Evolutionary conservation across 805 yeast species (phyloP).

Genomic region (Starmerella bacillaris): DNA sequence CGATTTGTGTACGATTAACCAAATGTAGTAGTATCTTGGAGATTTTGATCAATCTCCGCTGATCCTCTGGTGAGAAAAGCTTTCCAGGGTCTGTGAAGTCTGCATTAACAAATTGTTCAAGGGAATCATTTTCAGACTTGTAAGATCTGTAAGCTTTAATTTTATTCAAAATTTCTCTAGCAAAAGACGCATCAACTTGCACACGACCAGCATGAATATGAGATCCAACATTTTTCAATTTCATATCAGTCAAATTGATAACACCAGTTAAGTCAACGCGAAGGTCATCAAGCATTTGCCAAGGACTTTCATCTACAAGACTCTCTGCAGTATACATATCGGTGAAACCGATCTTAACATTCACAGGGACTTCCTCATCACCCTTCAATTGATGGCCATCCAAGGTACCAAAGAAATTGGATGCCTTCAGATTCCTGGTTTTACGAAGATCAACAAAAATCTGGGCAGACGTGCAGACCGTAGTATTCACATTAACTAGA

Average conservation of each 20-base stretch:
- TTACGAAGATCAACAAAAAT: slow-evolving; percentile 21
- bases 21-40: slow-evolving; percentile 18
- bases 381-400: slow-evolving; percentile 18
- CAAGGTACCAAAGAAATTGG: slow-evolving; percentile 23
- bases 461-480: slow-evolving; percentile 19
- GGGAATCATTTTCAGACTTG: background rate
- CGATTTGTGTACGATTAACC: slow-evolving; percentile 24
- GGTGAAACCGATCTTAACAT: slow-evolving; percentile 15
- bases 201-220: slow-evolving; percentile 19
- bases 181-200: slow-evolving; percentile 14
- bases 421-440: slow-evolving; percentile 11
- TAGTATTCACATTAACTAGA: slow-evolving; percentile 16
- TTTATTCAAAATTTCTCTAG: slow-evolving; percentile 5
- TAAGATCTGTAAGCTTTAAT: background rate
- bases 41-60: background rate
- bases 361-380: slow-evolving; percentile 20
- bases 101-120: background rate
- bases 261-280: slow-evolving; percentile 21
- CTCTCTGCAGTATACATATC: slow-evolving; percentile 21
- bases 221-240: slow-evolving; percentile 21
- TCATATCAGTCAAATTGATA: slow-evolving; percentile 18
- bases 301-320: slow-evolving; percentile 19
- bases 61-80: too few relatives aligned
- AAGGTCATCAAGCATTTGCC: slow-evolving; percentile 21
- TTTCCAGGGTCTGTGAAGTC: background rate